Conservation (phyloP, 2,329 filamentous ascomycete genomes). For the Fusarium burgessii region DNA sequence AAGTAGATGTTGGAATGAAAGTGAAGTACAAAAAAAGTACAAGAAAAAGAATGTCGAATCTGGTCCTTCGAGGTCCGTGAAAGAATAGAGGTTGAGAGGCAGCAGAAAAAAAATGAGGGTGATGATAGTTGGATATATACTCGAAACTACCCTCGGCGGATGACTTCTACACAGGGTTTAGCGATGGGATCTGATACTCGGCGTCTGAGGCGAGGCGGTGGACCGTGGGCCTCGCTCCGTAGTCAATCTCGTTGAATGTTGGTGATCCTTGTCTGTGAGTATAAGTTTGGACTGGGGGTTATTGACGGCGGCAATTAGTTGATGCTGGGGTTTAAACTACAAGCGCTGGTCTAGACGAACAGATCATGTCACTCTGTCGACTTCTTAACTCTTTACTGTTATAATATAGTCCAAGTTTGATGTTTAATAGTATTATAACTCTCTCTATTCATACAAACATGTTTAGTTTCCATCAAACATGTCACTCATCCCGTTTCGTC, state of each 20-base stretch:
- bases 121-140: constrained; percentile 43
- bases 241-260: constrained; percentile 26
- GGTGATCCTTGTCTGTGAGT: constrained; percentile 1
- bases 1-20: constrained; percentile 44
- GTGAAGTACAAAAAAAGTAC: constrained; percentile 45
- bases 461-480: constrained; percentile 15
- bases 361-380: neutral
- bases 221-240: constrained; percentile 21
- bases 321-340: constrained; percentile 14
- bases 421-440: neutral
- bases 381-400: too few relatives aligned
- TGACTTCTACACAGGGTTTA: constrained; percentile 39
- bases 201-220: constrained; percentile 20
- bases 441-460: neutral
- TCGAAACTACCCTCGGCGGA: constrained; percentile 14
- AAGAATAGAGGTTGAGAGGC: constrained; percentile 40
- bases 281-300: neutral
- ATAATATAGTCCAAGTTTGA: too few relatives aligned
- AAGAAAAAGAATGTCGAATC: constrained; percentile 50
- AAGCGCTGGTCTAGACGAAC: constrained; percentile 33
- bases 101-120: neutral
- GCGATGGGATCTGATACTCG: constrained; percentile 32
- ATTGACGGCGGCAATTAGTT: constrained; percentile 22
- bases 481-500: constrained; percentile 25
- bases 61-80: constrained; percentile 50